phyloP scores from a whole-genome alignment of 2,329 filamentous ascomycete species.

The Clonostachys rhizophaga region DNA sequence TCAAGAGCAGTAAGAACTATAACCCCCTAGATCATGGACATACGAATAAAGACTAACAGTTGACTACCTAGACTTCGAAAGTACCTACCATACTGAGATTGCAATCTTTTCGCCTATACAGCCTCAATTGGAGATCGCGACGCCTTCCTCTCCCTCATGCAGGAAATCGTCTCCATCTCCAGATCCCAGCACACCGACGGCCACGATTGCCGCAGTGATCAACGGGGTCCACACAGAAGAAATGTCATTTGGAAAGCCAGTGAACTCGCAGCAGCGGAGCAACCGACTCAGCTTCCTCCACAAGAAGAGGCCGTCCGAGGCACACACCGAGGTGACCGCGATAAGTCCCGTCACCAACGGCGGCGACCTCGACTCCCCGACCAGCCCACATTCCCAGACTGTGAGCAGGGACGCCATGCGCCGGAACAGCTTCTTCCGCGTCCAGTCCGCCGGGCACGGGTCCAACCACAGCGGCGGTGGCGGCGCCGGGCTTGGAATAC shows the following conservation, averaged over 20 bases:
- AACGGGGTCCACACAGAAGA: slow-evolving; percentile 38
- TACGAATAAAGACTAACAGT: background rate
- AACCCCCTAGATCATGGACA: background rate
- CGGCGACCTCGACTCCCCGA: slow-evolving; percentile 4
- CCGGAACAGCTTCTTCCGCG: slow-evolving; percentile 8
- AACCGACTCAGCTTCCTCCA: slow-evolving; percentile 54
- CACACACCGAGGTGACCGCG: slow-evolving; percentile 7
- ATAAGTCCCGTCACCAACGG: slow-evolving; percentile 14
- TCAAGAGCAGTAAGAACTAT: slow-evolving; percentile 56
- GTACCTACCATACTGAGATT: slow-evolving; percentile 61
- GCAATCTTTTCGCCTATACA: slow-evolving; percentile 53
- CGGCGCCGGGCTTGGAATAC: slow-evolving; percentile 1
- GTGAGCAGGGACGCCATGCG: slow-evolving; percentile 1
- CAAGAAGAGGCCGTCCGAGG: slow-evolving; percentile 36
- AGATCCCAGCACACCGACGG: slow-evolving; percentile 21
- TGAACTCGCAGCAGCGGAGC: slow-evolving; percentile 24
- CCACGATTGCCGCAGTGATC: slow-evolving; percentile 23
- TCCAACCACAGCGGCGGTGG: slow-evolving; percentile 21
- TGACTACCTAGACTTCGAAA: slow-evolving; percentile 48
- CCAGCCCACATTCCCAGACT: background rate
- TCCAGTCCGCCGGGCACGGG: slow-evolving; percentile 12
- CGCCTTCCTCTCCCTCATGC: slow-evolving; percentile 36
- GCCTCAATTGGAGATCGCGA: slow-evolving; percentile 27
- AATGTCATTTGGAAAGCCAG: slow-evolving; percentile 8
- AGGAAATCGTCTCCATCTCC: slow-evolving; percentile 43